Conservation (phyloP, 306 rosid species). For the Cucurbita maxima region DNA sequence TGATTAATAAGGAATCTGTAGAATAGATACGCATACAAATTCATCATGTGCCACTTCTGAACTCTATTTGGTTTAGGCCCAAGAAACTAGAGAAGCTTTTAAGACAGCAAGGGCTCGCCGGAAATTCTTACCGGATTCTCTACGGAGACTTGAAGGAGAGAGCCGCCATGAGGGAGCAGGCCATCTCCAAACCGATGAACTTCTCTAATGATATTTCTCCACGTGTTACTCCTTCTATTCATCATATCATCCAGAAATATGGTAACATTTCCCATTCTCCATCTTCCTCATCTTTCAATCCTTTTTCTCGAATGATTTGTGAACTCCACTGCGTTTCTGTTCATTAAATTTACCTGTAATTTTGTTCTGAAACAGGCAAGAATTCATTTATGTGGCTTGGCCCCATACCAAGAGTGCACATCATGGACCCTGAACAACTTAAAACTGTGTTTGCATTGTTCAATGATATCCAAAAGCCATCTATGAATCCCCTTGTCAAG, state of each 20-base stretch:
- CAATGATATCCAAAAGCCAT: neutral
- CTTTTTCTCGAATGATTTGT: too few species aligned
- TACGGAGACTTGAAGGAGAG: slow-evolving; percentile 18
- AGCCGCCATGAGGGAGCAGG: neutral
- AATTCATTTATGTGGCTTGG: neutral
- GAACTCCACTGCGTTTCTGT: too few species aligned
- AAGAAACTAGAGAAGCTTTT: slow-evolving; percentile 15
- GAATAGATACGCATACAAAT: too few species aligned
- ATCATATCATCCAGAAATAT: neutral
- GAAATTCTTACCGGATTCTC: slow-evolving; percentile 16
- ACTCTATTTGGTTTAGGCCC: slow-evolving; percentile 19
- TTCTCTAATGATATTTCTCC: neutral
- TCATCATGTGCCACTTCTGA: too few species aligned
- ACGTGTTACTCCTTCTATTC: neutral
- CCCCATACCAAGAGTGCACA: neutral
- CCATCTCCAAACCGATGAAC: slow-evolving; percentile 18
- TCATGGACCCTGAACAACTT: neutral
- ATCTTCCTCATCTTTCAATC: too few species aligned
- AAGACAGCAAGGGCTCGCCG: slow-evolving; percentile 20
- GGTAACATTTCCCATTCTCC: neutral
- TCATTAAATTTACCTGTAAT: too few species aligned
- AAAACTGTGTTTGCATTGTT: neutral
- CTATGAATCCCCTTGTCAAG: neutral
- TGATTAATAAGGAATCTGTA: too few species aligned
- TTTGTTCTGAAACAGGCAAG: neutral